These are phyloP conservation scores for Amanita polypyramis DNA, from an alignment of 768 basidiomycete genomes.

Conservation along the genomic window DNA sequence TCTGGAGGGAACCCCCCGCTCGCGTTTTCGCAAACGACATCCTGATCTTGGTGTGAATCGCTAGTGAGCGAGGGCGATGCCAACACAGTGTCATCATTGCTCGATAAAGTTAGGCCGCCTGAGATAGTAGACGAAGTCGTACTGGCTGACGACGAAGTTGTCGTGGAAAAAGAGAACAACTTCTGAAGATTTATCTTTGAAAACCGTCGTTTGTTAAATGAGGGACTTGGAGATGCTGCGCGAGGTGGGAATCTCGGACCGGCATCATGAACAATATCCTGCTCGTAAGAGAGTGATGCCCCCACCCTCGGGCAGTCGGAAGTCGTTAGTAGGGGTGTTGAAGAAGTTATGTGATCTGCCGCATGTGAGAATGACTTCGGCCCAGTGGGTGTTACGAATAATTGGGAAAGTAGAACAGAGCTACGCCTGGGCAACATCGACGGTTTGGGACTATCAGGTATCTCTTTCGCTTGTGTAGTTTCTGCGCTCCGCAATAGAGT, in stretches of 20 bases:
- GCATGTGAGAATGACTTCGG: constrained; percentile 19
- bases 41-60: not conserved
- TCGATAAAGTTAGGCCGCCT: not conserved
- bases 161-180: constrained; percentile 25
- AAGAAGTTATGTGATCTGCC: constrained; percentile 18
- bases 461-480: constrained; percentile 5
- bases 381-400: constrained; percentile 19
- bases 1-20: not conserved
- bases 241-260: constrained; percentile 9
- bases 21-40: not conserved
- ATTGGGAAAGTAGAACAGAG: constrained; percentile 27
- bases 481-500: not conserved
- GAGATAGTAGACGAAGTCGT: not conserved
- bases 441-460: constrained; percentile 15
- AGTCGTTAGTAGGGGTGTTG: constrained; percentile 10
- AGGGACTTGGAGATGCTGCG: constrained; percentile 25
- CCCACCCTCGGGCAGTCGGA: constrained; percentile 12
- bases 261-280: not conserved
- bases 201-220: constrained; percentile 22
- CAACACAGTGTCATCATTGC: not conserved
- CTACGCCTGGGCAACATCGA: constrained; percentile 28
- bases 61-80: not conserved
- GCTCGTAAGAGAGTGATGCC: constrained; percentile 2
- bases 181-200: constrained; percentile 28
- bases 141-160: not conserved